Evolutionary conservation across 1,139 yeast genomes (phyloP), one percentile per base, ranked within the genome.

Genomic region (Yamadazyma oceani): DNA sequence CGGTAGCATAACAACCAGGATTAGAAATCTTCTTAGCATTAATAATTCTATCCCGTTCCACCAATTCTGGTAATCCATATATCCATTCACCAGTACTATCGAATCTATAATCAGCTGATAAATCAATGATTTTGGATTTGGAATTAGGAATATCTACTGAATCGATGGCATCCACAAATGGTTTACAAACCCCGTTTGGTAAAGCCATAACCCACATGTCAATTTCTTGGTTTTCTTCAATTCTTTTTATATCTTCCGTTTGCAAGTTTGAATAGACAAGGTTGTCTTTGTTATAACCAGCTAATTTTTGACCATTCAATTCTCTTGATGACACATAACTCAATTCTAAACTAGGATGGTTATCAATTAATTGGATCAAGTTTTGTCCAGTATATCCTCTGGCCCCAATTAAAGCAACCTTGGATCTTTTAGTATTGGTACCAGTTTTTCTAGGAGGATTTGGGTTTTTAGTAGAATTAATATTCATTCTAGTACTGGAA

Each of bases 181-280:
- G 97, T 66, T 85, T 85, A 68, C 97, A 92, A 32, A 92, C 97
- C 38, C 97, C 97, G 59, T 92, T 92, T 46, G 99, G 98, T 54
- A 94, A 75, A 2, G 98, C 98, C 98, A 94, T 92, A 26, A 94
- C 95, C 98, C 99, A 92, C 41, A 90, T 83, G 55, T 94, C 98
- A 39, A 92, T 87, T 38, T 80, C 87, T 33, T 82, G 80, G 32
- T 79, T 70, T 49, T 80, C 76, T 63, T 90, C 98, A 46, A 92
- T 69, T 48, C 73, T 67, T 55, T 80, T 79, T 48, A 92, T 85
- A 54, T 92, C 97, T 57, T 89, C 96, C 34, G 82, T 77, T 58
- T 85, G 92, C 50, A 92, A 73, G 62, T 90, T 92, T 46, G 87
- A 87, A 64, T 92, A 92, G 37, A 76, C 75, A 41, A 92, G 78